Evolutionary conservation across 2,329 filamentous ascomycete species (phyloP).

Genomic region (Orbilia brochopaga): DNA sequence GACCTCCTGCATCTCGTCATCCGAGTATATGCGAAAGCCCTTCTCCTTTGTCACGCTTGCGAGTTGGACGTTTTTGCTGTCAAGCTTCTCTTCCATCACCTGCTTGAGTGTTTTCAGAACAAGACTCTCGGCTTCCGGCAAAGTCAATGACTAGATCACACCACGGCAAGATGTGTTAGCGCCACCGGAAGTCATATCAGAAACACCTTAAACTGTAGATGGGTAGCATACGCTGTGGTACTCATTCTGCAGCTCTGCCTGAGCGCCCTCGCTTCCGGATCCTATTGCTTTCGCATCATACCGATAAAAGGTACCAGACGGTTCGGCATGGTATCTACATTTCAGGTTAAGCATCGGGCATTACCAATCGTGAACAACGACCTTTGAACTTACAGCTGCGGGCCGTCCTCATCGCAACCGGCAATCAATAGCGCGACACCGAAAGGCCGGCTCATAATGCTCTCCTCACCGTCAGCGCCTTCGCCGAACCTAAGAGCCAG

Average conservation of each 20-base stretch:
- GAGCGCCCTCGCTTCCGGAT: slow-evolving; percentile 93
- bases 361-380: neutral
- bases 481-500: slow-evolving; percentile 94
- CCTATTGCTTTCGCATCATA: slow-evolving; percentile 99
- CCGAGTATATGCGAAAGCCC: slow-evolving; percentile 97
- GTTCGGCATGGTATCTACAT: slow-evolving; percentile 87
- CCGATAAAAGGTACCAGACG: slow-evolving; percentile 96
- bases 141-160: slow-evolving; percentile 73
- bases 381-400: slow-evolving; percentile 70
- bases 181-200: neutral
- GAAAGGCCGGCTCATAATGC: slow-evolving; percentile 97
- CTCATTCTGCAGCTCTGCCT: slow-evolving; percentile 97
- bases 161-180: slow-evolving; percentile 51
- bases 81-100: slow-evolving; percentile 99
- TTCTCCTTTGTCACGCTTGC: slow-evolving; percentile 97
- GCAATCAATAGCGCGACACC: slow-evolving; percentile 96
- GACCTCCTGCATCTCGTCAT: slow-evolving; percentile 94
- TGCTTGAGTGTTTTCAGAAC: slow-evolving; percentile 98
- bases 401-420: slow-evolving; percentile 95
- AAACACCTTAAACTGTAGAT: neutral
- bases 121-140: slow-evolving; percentile 89
- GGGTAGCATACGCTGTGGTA: slow-evolving; percentile 78
- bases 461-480: slow-evolving; percentile 96
- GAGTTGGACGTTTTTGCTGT: slow-evolving; percentile 97
- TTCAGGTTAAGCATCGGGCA: neutral